These are phyloP conservation scores for Pseudocercospora cruenta DNA, from an alignment of 2,329 filamentous ascomycete species.

Conservation along the genomic window DNA sequence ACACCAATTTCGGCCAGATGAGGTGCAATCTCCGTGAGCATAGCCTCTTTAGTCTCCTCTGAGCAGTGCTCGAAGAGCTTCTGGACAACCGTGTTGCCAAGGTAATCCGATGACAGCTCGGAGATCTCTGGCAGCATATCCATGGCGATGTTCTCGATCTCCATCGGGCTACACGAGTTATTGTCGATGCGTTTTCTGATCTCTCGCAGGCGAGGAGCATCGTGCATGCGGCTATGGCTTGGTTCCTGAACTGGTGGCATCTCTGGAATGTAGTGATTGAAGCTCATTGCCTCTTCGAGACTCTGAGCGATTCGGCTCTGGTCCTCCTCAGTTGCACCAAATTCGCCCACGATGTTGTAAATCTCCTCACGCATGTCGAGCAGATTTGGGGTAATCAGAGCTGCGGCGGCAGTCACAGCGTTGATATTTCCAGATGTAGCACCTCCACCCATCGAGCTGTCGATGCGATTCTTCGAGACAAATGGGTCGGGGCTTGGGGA, in stretches of 20 bases:
- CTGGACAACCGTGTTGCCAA: conserved; percentile 99
- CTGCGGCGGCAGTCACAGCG: conserved; percentile 53
- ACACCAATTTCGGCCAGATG: conserved; percentile 95
- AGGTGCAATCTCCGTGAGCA: conserved; percentile 84
- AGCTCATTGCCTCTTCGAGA: conserved; percentile 77
- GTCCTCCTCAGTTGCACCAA: conserved; percentile 84
- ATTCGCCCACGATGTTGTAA: conserved; percentile 80
- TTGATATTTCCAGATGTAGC: conserved; percentile 42
- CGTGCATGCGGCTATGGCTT: conserved; percentile 83
- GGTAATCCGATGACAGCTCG: conserved; percentile 90
- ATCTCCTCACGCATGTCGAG: conserved; percentile 82
- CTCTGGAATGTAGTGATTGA: conserved; percentile 73
- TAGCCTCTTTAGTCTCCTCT: conserved; percentile 84
- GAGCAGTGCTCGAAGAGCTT: conserved; percentile 98
- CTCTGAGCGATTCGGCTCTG: conserved; percentile 70
- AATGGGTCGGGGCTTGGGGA: conserved; percentile 91
- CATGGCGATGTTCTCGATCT: conserved; percentile 89
- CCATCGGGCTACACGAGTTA: conserved; percentile 78
- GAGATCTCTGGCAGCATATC: conserved; percentile 97
- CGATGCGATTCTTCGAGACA: conserved; percentile 44
- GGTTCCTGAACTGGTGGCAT: conserved; percentile 89
- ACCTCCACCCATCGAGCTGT: conserved; percentile 33
- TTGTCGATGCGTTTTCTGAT: conserved; percentile 98
- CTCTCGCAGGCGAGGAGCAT: conserved; percentile 91
- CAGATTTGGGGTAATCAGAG: conserved; percentile 72